These are phyloP conservation scores for Actinomortierella wolfii DNA, from an alignment of 371 early-diverging fungal species.

Conservation along the genomic window DNA sequence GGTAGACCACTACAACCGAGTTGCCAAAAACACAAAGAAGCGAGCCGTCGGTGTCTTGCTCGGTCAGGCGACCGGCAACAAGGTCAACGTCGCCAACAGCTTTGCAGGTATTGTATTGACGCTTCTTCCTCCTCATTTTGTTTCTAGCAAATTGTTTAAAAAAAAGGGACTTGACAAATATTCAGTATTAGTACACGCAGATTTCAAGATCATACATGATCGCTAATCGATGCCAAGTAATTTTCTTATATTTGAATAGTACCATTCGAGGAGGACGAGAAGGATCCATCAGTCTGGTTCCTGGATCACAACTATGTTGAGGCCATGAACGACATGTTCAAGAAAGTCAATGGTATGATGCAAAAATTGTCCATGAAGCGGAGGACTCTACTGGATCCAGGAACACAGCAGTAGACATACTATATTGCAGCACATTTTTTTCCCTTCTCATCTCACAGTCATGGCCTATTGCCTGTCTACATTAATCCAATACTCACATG, in stretches of 20 bases:
- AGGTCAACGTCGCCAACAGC: constrained; percentile 97
- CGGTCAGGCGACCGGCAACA: constrained; percentile 90
- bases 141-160: neutral
- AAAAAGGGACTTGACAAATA: too few species aligned
- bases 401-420: neutral
- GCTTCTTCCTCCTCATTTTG: constrained; percentile 2
- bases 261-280: constrained; percentile 99
- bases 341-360: constrained; percentile 95
- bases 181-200: too few species aligned
- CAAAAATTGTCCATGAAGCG: neutral
- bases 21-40: constrained; percentile 93
- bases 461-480: too few species aligned
- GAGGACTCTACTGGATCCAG: too few species aligned
- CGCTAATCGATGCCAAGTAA: neutral
- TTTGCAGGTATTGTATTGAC: constrained; percentile 97
- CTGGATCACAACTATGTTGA: constrained; percentile 99
- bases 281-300: constrained; percentile 97
- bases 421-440: neutral
- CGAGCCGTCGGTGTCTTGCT: constrained; percentile 99
- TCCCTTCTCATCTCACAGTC: too few species aligned
- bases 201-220: neutral
- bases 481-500: too few species aligned
- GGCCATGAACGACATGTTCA: constrained; percentile 99
- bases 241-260: constrained; percentile 59
- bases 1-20: constrained; percentile 99